phyloP scores from a whole-genome alignment of 495 filamentous ascomycete genomes.

The Podospora pseudoanserina region DNA sequence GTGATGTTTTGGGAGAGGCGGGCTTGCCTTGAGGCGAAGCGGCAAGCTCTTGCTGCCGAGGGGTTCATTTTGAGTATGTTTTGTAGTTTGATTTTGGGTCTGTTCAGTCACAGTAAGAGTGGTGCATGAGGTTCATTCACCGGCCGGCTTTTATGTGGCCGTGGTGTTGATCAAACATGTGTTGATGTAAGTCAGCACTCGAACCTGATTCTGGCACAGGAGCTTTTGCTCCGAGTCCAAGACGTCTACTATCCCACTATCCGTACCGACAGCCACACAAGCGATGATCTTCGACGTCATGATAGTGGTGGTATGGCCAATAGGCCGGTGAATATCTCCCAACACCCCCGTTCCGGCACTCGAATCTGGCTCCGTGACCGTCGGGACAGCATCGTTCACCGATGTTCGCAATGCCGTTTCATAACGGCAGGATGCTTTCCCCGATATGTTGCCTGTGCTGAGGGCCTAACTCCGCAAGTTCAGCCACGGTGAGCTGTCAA shows the following conservation, averaged over 20 bases:
- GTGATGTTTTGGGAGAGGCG: not conserved
- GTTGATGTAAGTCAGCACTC: not conserved
- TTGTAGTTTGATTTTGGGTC: not conserved
- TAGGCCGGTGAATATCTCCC: not conserved
- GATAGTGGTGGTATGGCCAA: not conserved
- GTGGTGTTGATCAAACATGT: not conserved
- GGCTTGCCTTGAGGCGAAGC: slow-evolving; percentile 1
- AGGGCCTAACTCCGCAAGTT: not conserved
- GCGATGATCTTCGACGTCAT: not conserved
- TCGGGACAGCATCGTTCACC: not conserved
- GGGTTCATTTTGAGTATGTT: not conserved
- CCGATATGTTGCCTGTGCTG: not conserved
- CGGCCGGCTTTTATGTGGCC: not conserved
- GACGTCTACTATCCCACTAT: not conserved
- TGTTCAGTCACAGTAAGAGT: not conserved
- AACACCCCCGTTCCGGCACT: not conserved
- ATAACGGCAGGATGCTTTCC: not conserved
- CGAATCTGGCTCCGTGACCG: not conserved
- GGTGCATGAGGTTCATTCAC: not conserved
- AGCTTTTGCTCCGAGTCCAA: not conserved
- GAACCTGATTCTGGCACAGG: not conserved
- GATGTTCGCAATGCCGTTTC: not conserved
- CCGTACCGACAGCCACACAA: not conserved
- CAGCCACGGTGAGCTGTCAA: not conserved
- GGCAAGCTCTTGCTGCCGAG: not conserved